Evolutionary conservation across 2,329 filamentous ascomycete species (phyloP).

Genomic region (Cryphonectria carpinicola): DNA sequence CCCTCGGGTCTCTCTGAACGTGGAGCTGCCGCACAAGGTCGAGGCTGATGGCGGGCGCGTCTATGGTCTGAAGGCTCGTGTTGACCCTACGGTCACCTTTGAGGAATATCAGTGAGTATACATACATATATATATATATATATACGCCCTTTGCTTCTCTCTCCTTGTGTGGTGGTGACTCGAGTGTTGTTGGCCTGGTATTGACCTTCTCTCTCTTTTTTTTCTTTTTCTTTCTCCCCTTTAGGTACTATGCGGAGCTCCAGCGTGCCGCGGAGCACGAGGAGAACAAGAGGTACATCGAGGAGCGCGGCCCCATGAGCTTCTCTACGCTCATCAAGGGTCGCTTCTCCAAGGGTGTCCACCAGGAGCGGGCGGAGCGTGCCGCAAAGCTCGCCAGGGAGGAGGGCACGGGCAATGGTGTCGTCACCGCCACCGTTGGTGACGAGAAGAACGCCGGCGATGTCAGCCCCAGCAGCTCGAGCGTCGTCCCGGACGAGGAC

Average conservation of each 20-base stretch:
- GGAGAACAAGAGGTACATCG: conserved; percentile 14
- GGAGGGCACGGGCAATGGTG: conserved; percentile 2
- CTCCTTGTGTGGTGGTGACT: neutral
- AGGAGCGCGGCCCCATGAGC: conserved; percentile 18
- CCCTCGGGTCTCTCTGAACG: conserved; percentile 10
- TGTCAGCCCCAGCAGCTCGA: conserved; percentile 14
- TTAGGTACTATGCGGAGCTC: conserved; percentile 19
- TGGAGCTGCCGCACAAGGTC: neutral
- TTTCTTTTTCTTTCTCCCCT: no score
- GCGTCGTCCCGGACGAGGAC: conserved; percentile 41
- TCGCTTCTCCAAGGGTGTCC: conserved; percentile 21
- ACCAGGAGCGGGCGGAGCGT: conserved; percentile 19
- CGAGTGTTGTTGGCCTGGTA: neutral
- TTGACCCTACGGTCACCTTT: conserved; percentile 18
- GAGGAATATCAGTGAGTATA: conserved; percentile 24
- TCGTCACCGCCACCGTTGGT: neutral
- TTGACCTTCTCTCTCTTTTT: neutral
- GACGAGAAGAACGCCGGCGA: conserved; percentile 9
- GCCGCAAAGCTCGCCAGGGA: conserved; percentile 4
- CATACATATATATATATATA: no score
- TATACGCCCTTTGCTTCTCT: neutral
- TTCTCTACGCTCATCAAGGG: conserved; percentile 20
- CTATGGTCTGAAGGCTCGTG: conserved; percentile 14
- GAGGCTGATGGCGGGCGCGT: neutral
- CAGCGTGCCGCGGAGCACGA: conserved; percentile 20